A percentile compares a stretch with the other conserved stretches of the same genome.
These are phyloP conservation scores for Nissolia schottii DNA, from an alignment of 306 rosid species.

Conservation along the genomic window DNA sequence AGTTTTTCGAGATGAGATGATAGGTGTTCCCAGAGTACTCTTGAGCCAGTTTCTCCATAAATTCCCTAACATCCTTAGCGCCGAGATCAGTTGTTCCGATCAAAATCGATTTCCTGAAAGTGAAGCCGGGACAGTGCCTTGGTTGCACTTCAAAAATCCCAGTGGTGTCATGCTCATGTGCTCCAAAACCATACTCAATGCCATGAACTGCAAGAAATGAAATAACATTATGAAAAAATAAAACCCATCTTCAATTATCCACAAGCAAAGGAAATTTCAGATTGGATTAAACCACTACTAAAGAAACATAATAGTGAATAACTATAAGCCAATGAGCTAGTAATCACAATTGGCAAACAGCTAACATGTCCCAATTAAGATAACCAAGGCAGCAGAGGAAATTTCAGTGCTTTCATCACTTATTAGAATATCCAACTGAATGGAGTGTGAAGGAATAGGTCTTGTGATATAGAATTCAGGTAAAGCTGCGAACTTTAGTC, in stretches of 20 bases:
- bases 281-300: neutral
- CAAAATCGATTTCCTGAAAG: slow-evolving; percentile 74
- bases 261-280: neutral
- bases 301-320: neutral
- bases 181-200: slow-evolving; percentile 92
- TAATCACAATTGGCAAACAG: neutral
- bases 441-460: neutral
- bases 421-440: neutral
- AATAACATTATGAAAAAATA: neutral
- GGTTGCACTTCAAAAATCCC: slow-evolving; percentile 97
- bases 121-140: slow-evolving; percentile 82
- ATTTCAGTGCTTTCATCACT: too few relatives aligned
- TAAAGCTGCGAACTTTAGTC: neutral
- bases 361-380: neutral
- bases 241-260: neutral
- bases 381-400: too few relatives aligned
- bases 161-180: slow-evolving; percentile 73
- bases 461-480: neutral
- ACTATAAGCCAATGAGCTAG: too few relatives aligned
- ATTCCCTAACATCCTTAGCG: slow-evolving; percentile 48
- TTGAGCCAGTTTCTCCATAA: slow-evolving; percentile 80
- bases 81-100: slow-evolving; percentile 84
- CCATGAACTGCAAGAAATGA: slow-evolving; percentile 58
- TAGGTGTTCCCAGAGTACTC: slow-evolving; percentile 75
- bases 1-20: slow-evolving; percentile 86